Evolutionary conservation across 257 asterid genomes (phyloP), one percentile per base, ranked within the genome.

Genomic region (Oldenlandia corymbosa): DNA sequence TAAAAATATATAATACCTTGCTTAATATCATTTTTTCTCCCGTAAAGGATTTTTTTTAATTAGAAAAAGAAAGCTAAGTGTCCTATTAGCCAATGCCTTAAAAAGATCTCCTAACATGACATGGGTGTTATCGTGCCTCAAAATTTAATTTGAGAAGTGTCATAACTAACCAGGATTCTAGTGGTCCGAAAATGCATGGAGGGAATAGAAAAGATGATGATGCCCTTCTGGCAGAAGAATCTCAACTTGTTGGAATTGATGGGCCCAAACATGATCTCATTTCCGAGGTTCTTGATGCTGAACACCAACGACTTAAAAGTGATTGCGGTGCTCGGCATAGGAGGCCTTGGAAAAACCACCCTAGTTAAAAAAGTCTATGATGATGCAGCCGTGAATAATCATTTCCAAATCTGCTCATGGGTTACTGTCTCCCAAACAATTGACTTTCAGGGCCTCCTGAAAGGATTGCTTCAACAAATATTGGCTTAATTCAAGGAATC

Each of bases 281-380:
- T 52, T 52, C 58, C 11, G n/a, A 52, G 31, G 18, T 52, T 2
- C 28, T 52, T 52, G 17, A 26, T 24, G 30, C 2, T 52, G n/a
- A 52, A 3, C 26, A 26, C 58, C 32, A 24, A n/a, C n/a, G n/a
- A 23, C 58, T 52, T 24, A 52, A 52, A n/a, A 60, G 50, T 60
- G 51, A 46, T 58, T 31, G 7, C 48, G 42, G 39, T 55, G 24
- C 21, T 59, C 5, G 63, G 63, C 1, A 58, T 59, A 51, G 64
- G 64, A 12, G 64, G 64, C 21, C 23, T 59, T 27, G 64, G 64
- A 14, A 59, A 58, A 59, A 59, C 50, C 23, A 59, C 64, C 20
- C 64, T 39, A 5, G 64, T 42, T 0, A 59, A 37, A 39, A 39
- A 23, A 7, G 64, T 59, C 36, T 8, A 39, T 7, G 64, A 59